These are phyloP conservation scores for Talaromyces sp. DNA, from an alignment of 2,329 filamentous ascomycete genomes.

Conservation along the genomic window DNA sequence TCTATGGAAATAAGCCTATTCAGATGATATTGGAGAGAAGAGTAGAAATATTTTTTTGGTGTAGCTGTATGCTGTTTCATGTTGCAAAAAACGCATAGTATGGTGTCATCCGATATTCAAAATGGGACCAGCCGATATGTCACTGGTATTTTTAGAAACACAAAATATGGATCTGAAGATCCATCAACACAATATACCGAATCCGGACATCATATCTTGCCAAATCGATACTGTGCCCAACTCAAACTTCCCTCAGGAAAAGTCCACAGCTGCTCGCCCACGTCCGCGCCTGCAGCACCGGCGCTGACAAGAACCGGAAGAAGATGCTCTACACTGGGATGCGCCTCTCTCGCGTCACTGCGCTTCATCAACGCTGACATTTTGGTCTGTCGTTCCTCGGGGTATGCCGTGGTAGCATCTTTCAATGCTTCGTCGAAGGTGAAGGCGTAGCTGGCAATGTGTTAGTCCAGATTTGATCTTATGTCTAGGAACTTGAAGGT, in stretches of 20 bases:
- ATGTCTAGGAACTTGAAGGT: background rate
- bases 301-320: constrained; percentile 56
- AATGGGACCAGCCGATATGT: background rate
- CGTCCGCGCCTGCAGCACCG: constrained; percentile 49
- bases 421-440: constrained; percentile 65
- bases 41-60: too few species aligned
- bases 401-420: constrained; percentile 52
- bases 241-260: constrained; percentile 48
- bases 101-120: background rate
- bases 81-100: background rate
- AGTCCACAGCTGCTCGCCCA: constrained; percentile 45
- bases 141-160: background rate
- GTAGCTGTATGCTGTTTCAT: background rate
- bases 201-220: constrained; percentile 18
- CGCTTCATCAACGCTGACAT: constrained; percentile 45
- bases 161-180: background rate
- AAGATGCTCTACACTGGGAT: constrained; percentile 61
- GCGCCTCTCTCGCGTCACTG: constrained; percentile 54
- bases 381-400: constrained; percentile 38
- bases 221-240: constrained; percentile 53
- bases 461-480: constrained; percentile 23
- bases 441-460: constrained; percentile 44
- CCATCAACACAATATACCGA: background rate
- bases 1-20: background rate
- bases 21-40: too few species aligned